Conservation (phyloP, 2,329 filamentous ascomycete species). For the Akanthomyces uredinophilus region DNA sequence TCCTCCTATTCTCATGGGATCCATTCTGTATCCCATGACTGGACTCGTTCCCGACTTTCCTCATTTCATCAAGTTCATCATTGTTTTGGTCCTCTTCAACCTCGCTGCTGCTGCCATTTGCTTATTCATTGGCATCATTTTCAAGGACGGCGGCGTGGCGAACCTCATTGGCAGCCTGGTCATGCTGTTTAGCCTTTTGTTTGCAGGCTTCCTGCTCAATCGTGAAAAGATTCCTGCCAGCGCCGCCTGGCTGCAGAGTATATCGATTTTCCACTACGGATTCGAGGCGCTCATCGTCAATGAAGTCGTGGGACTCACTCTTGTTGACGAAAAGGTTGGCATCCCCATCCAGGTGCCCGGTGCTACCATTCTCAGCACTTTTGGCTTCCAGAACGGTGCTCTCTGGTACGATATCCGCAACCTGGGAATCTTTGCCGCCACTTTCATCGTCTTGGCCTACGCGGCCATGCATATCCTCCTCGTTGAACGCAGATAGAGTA, state of each 20-base stretch:
- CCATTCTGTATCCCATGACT: constrained; percentile 97
- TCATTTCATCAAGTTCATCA: constrained; percentile 86
- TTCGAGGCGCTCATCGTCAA: constrained; percentile 97
- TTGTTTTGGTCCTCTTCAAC: constrained; percentile 93
- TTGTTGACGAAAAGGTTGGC: constrained; percentile 92
- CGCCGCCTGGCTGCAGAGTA: constrained; percentile 82
- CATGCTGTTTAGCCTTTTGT: constrained; percentile 95
- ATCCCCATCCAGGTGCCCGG: constrained; percentile 95
- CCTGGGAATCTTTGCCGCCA: constrained; percentile 72
- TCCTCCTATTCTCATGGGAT: constrained; percentile 89
- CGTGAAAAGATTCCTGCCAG: constrained; percentile 85
- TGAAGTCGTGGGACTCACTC: constrained; percentile 82
- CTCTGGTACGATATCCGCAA: constrained; percentile 82
- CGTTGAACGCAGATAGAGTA: constrained; percentile 67
- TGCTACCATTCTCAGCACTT: constrained; percentile 86
- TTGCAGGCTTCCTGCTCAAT: constrained; percentile 90
- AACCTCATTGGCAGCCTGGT: constrained; percentile 91
- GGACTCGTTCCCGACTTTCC: constrained; percentile 75
- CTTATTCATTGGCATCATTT: constrained; percentile 92
- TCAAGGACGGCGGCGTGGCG: constrained; percentile 84
- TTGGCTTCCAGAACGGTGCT: constrained; percentile 85
- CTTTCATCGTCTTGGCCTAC: constrained; percentile 86
- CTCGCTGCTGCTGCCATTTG: constrained; percentile 89
- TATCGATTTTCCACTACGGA: constrained; percentile 97
- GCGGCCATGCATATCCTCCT: constrained; percentile 88